Conservation (phyloP, 2,329 filamentous ascomycete genomes). For the Rasamsonia emersonii region DNA sequence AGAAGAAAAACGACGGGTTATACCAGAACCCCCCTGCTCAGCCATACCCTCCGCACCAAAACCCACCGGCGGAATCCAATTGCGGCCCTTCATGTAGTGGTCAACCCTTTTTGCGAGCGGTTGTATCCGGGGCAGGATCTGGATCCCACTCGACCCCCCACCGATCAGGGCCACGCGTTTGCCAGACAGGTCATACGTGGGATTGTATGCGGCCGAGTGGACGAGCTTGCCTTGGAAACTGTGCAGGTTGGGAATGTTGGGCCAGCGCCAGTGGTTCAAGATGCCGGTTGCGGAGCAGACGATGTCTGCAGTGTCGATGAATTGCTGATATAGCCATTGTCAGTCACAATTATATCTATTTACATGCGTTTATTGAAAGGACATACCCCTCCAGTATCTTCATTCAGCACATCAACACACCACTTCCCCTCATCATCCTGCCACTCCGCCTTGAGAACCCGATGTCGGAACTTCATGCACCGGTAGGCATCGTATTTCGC, state of each 20-base stretch:
- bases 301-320: too few species aligned
- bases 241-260: constrained; percentile 33
- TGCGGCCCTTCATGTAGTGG: not conserved
- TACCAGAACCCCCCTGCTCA: not conserved
- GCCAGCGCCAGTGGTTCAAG: constrained; percentile 30
- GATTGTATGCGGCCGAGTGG: constrained; percentile 33
- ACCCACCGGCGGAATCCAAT: not conserved
- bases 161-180: constrained; percentile 13
- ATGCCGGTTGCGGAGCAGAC: constrained; percentile 22
- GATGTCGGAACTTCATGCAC: constrained; percentile 45
- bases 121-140: constrained; percentile 17
- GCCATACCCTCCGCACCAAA: not conserved
- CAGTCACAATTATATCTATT: too few species aligned
- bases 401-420: too few species aligned
- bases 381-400: too few species aligned
- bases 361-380: too few species aligned
- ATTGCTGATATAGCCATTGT: too few species aligned
- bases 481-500: constrained; percentile 32
- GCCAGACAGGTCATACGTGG: not conserved
- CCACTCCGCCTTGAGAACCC: constrained; percentile 41
- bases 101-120: too few species aligned
- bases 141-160: constrained; percentile 17
- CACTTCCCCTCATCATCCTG: constrained; percentile 31
- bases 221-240: constrained; percentile 32
- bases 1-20: not conserved